Percentiles rank a stretch among this genome's conserved stretches.
These are phyloP conservation scores for Taphrina sp. DNA, from an alignment of 1,139 yeast genomes.

Conservation along the genomic window DNA sequence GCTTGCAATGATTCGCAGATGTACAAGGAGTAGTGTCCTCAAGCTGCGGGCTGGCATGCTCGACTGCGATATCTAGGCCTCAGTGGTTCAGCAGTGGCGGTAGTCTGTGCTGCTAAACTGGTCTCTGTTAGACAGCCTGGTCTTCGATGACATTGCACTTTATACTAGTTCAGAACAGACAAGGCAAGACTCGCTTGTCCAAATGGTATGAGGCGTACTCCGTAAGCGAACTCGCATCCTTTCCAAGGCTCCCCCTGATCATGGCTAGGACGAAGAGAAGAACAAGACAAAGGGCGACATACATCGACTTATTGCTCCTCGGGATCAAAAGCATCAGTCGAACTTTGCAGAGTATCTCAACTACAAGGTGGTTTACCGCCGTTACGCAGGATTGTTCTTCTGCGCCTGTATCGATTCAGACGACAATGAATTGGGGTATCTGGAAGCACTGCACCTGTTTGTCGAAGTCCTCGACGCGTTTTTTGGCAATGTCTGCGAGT, in stretches of 20 bases:
- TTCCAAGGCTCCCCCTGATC: constrained; percentile 32
- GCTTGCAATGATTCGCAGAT: too few species aligned
- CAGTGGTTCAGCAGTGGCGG: too few species aligned
- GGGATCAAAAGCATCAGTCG: constrained; percentile 81
- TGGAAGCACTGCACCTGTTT: constrained; percentile 81
- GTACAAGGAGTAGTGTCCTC: too few species aligned
- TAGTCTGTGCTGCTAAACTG: too few species aligned
- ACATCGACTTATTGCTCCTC: constrained; percentile 74
- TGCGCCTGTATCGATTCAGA: constrained; percentile 70
- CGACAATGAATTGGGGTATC: constrained; percentile 76
- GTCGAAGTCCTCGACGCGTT: constrained; percentile 86
- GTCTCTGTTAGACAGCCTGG: too few species aligned
- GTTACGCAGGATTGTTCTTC: constrained; percentile 90
- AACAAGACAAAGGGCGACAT: constrained; percentile 58
- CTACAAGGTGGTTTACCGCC: constrained; percentile 72
- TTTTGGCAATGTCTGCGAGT: constrained; percentile 89
- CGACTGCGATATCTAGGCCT: too few species aligned
- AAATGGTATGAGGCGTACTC: constrained; percentile 64
- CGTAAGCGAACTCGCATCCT: too few species aligned
- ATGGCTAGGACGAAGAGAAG: constrained; percentile 54
- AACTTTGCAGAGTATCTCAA: constrained; percentile 73
- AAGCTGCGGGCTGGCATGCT: too few species aligned
- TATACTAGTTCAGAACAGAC: constrained; percentile 37
- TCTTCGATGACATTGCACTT: constrained; percentile 32
- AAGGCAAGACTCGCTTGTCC: constrained; percentile 73